Percentiles rank a stretch among this genome's conserved stretches.
phyloP scores from a whole-genome alignment of 768 basidiomycete genomes.

The Pilatotrama ljubarskyi region DNA sequence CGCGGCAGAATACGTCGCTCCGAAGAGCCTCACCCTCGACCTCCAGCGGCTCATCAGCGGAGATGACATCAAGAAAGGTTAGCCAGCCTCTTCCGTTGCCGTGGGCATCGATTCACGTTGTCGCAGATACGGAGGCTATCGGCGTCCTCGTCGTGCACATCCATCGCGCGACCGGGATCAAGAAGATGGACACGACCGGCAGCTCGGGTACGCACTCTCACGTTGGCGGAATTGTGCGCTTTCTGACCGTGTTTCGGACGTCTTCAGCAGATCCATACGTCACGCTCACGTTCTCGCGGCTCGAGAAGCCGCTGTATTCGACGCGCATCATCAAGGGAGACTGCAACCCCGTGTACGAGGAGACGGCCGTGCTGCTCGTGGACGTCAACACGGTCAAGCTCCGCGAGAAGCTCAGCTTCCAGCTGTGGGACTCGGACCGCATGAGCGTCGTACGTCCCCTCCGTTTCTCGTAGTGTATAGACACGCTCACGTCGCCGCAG shows the following conservation, averaged over 20 bases:
- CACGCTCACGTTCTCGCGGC: conserved; percentile 63
- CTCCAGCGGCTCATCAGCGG: conserved; percentile 63
- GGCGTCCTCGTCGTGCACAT: conserved; percentile 69
- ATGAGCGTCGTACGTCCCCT: conserved; percentile 29
- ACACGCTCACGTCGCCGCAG: conserved; percentile 12
- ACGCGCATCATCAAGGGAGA: conserved; percentile 67
- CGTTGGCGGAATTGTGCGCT: too few species aligned
- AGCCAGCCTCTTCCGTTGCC: not conserved
- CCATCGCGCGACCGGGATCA: conserved; percentile 56
- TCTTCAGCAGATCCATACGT: conserved; percentile 49
- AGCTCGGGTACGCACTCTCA: conserved; percentile 34
- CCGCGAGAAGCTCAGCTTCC: conserved; percentile 60
- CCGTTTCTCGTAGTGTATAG: not conserved
- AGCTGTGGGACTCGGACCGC: conserved; percentile 74
- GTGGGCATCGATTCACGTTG: not conserved
- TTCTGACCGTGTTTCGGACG: not conserved
- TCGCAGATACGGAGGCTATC: conserved; percentile 49
- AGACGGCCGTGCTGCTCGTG: conserved; percentile 62
- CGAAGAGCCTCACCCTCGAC: conserved; percentile 69
- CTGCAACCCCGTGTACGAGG: conserved; percentile 67
- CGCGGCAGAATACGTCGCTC: conserved; percentile 63
- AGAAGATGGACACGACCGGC: conserved; percentile 37
- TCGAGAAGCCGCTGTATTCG: conserved; percentile 66
- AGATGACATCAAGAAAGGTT: conserved; percentile 50
- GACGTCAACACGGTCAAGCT: conserved; percentile 66